Evolutionary conservation across 768 basidiomycete species (phyloP).

Genomic region (Phaeolepiota aurea): DNA sequence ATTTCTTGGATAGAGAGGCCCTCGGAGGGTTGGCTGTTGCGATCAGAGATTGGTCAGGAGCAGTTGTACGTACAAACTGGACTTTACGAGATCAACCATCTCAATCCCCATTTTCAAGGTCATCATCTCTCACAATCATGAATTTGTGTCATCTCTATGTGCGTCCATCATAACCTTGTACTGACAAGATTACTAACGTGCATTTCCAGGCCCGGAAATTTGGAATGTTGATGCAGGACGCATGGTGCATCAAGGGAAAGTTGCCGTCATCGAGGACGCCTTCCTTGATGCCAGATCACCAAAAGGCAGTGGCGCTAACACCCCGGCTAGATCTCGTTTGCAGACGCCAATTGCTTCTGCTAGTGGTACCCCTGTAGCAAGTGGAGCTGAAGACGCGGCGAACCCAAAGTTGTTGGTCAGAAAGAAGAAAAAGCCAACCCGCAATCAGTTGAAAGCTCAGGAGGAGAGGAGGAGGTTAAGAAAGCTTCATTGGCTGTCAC

Average conservation of each 20-base stretch:
- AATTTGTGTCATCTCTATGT: constrained; percentile 82
- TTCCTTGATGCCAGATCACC: constrained; percentile 65
- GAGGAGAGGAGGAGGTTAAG: constrained; percentile 78
- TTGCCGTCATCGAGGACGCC: constrained; percentile 75
- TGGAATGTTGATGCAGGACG: constrained; percentile 89
- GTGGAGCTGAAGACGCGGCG: constrained; percentile 58
- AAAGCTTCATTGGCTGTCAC: constrained; percentile 76
- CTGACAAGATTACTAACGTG: constrained; percentile 9
- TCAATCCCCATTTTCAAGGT: constrained; percentile 36
- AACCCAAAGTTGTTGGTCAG: constrained; percentile 32
- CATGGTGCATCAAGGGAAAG: constrained; percentile 84
- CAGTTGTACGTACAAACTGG: constrained; percentile 47
- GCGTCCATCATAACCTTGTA: constrained; percentile 22
- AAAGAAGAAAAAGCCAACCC: constrained; percentile 90
- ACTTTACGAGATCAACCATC: constrained; percentile 9
- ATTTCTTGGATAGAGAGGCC: constrained; percentile 96
- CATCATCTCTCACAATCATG: constrained; percentile 94
- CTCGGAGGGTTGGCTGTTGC: constrained; percentile 92
- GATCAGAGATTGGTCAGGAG: constrained; percentile 92
- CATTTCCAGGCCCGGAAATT: constrained; percentile 74
- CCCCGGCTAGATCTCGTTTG: constrained; percentile 61
- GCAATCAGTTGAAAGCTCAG: constrained; percentile 82
- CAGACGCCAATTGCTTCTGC: constrained; percentile 65
- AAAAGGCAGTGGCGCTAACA: constrained; percentile 64
- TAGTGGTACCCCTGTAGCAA: constrained; percentile 67